Base-by-base conservation (phyloP, 306 rosid genomes). In the barrel medic (Medicago truncatula) region DNA sequence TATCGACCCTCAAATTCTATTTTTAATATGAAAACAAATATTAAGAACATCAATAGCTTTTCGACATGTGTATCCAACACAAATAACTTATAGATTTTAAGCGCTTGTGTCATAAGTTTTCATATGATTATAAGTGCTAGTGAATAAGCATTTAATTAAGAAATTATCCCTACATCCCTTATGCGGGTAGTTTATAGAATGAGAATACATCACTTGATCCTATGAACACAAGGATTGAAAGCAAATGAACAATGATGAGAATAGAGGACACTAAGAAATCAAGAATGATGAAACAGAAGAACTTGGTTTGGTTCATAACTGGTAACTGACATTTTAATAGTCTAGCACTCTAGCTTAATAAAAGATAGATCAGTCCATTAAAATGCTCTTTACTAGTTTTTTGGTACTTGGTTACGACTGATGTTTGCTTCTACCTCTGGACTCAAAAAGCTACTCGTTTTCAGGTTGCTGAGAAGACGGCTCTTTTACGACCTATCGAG, bases 381-480 rank as follows among this genome's bases (percentile, higher is more conserved):
- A 21, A 9, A 25, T 46, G 16, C 21, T 59, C 28, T 57, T 71
- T 40, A 59, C 52, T 56, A 21, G 39, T 73, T 67, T 84, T 31
- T 59, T 44, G 44, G 57, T 21, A 41, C 81, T 34, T 52, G 49
- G 57, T 70, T 69, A 17, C 77, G 23, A 38, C 34, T 49, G 9
- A 46, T 73, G 43, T 65, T 67, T 50, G 50, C 74, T 75, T 28
- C 75, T 39, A 34, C 71, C 70, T 76, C 57, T 61, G 74, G 46
- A 72, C 80, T 71, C 8, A 54, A 80, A 72, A 62, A n/a, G 21
- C 57, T 78, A 23, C 79, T 39, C 67, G 20, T 78, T 75, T 89
- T 81, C 85, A 94, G 98, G 96, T 94, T 73, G 95, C 97, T 76
- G 97, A 88, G 87, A 94, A 92, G 88, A 94, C 97, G 0, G 65